Evolutionary conservation across 1,284 basidiomycete species (phyloP).

Genomic region (Irpex rosettiformis): DNA sequence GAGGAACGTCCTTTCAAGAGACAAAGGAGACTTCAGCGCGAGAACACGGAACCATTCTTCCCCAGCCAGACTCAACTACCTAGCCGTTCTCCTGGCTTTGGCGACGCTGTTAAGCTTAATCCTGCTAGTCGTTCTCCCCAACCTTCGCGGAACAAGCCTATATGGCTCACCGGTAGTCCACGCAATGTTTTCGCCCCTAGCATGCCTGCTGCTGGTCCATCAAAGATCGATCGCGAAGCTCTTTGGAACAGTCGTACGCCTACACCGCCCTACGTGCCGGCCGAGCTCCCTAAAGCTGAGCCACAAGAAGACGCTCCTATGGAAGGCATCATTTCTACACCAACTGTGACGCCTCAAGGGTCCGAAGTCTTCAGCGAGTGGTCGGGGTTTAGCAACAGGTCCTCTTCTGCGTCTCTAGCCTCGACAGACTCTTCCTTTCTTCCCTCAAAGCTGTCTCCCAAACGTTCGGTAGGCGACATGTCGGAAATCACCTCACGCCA

Average conservation of each 20-base stretch:
- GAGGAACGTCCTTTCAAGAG: conserved; percentile 19
- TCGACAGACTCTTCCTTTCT: not conserved
- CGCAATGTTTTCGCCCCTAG: conserved; percentile 9
- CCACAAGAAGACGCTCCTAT: not conserved
- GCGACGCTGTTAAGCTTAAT: not conserved
- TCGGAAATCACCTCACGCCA: not conserved
- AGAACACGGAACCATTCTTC: not conserved
- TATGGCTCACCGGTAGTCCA: not conserved
- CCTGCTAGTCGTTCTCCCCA: not conserved
- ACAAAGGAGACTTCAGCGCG: not conserved
- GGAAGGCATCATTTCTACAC: not conserved
- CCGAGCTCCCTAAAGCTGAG: not conserved
- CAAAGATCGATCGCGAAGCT: conserved; percentile 47
- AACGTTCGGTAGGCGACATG: not conserved
- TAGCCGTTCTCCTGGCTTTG: not conserved
- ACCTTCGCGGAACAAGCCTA: not conserved
- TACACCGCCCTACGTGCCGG: not conserved
- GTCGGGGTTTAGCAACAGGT: not conserved
- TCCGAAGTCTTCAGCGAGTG: not conserved
- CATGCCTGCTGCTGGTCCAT: conserved; percentile 11
- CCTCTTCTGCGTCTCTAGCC: not conserved
- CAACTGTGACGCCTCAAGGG: not conserved
- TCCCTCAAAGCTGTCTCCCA: not conserved
- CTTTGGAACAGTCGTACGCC: conserved; percentile 41
- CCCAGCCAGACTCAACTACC: not conserved